Evolutionary conservation across 495 filamentous ascomycete genomes (phyloP).

Genomic region (Daldinia caldariorum): DNA sequence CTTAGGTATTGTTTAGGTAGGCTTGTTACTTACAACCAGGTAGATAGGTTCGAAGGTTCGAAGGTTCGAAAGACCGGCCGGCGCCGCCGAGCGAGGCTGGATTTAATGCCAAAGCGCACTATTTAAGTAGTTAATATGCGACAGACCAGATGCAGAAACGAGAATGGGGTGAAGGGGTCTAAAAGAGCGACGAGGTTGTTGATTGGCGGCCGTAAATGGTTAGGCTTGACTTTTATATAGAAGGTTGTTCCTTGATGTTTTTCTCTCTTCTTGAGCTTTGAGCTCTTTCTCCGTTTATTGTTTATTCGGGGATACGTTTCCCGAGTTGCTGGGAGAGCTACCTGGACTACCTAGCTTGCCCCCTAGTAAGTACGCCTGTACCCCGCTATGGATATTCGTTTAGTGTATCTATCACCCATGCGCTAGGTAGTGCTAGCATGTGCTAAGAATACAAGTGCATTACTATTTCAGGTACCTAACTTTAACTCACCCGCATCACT

Average conservation of each 20-base stretch:
- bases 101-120: constrained; percentile 7
- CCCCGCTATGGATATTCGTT: background rate
- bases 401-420: background rate
- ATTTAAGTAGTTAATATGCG: constrained; percentile 6
- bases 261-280: background rate
- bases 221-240: constrained; percentile 15
- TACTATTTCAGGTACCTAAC: background rate
- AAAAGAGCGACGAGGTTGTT: constrained; percentile 11
- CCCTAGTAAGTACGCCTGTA: background rate
- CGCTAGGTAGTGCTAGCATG: background rate
- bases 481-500: background rate
- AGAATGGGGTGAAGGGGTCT: constrained; percentile 10
- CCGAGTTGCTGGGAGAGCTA: constrained; percentile 28
- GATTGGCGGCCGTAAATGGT: constrained; percentile 22
- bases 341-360: background rate
- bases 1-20: no score
- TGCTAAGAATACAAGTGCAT: background rate
- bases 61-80: constrained; percentile 6
- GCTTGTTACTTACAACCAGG: background rate
- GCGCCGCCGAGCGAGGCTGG: constrained; percentile 15
- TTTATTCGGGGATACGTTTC: constrained; percentile 31
- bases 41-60: background rate
- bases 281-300: constrained; percentile 11
- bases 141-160: constrained; percentile 15
- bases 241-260: constrained; percentile 26